Percentiles rank a stretch among this genome's conserved stretches.
phyloP scores from a whole-genome alignment of 2,329 filamentous ascomycete species.

The Metarhizium robertsii region DNA sequence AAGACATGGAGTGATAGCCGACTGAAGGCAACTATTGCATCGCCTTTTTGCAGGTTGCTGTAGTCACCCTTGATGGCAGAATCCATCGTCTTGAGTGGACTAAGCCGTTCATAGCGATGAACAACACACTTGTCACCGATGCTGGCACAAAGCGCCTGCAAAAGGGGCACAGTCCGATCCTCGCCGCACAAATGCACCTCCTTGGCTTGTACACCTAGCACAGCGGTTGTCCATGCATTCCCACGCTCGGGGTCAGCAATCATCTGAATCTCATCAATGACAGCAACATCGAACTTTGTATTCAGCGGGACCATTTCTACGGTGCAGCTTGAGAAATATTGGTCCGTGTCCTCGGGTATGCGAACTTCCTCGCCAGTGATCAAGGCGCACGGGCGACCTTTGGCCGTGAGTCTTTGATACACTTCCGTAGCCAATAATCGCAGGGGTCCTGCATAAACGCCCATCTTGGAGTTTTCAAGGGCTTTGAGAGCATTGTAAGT shows the following conservation, averaged over 20 bases:
- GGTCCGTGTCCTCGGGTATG: slow-evolving; percentile 48
- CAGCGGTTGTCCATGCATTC: slow-evolving; percentile 88
- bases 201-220: slow-evolving; percentile 76
- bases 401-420: slow-evolving; percentile 75
- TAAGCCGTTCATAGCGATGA: slow-evolving; percentile 76
- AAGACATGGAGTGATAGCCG: slow-evolving; percentile 72
- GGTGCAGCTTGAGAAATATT: slow-evolving; percentile 71
- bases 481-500: slow-evolving; percentile 88
- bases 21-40: slow-evolving; percentile 83
- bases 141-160: slow-evolving; percentile 66
- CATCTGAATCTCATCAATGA: slow-evolving; percentile 99
- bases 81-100: slow-evolving; percentile 59
- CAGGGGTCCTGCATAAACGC: slow-evolving; percentile 85
- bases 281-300: slow-evolving; percentile 67
- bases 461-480: slow-evolving; percentile 64
- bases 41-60: slow-evolving; percentile 68
- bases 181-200: slow-evolving; percentile 95
- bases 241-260: slow-evolving; percentile 71
- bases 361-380: slow-evolving; percentile 87
- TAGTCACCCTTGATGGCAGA: slow-evolving; percentile 56
- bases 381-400: slow-evolving; percentile 67
- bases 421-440: slow-evolving; percentile 88
- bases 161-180: slow-evolving; percentile 67
- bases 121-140: slow-evolving; percentile 77
- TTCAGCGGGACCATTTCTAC: slow-evolving; percentile 74